Evolutionary conservation across 306 rosid species (phyloP), one percentile per base, ranked within the genome.

Genomic region (Sphenostylis stenocarpa): DNA sequence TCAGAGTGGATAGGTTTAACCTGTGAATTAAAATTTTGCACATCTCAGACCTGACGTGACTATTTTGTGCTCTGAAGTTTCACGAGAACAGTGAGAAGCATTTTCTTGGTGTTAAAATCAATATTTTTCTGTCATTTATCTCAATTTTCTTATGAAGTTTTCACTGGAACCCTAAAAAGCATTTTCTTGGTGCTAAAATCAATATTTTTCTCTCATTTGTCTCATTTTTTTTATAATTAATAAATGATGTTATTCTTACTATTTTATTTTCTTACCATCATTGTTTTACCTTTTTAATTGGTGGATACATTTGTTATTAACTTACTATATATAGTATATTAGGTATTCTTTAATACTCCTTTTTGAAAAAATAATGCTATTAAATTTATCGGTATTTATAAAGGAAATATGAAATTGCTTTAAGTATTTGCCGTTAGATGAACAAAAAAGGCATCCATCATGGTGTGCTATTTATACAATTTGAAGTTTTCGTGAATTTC

Each of bases 231-330:
- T 26, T 26, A 26, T 26, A 26, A 24, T 44, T 8, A 67, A 15
- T 44, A 44, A 67, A 67, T 67, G 16, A 24, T 67, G 51, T 44
- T 44, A 44, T 67, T 43, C 56, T 44, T 67, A 67, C 55, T 15
- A 23, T 23, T 43, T 14, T 44, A 48, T 43, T 13, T 24, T 26
- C 26, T 45, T 47, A 24, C 26, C 73, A 45, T 45, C n/a, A 9
- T 47, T 28, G 17, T 3, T 43, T 23, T 47, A 15, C 21, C 5
- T 48, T 48, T 29, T 29, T 29, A 6, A 26, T 69, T 43, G 21
- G 60, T 48, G 58, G 28, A 48, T 69, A 29, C 12, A 26, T 68
- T 28, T 68, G 60, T 28, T 70, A 48, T 29, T 28, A 48, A 9
- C 9, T 0, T 28, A 10, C 14, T 68, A 8, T 9, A 8, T 9